Conservation (phyloP, 179 eudicot species). For the Carnegiea gigantea region DNA sequence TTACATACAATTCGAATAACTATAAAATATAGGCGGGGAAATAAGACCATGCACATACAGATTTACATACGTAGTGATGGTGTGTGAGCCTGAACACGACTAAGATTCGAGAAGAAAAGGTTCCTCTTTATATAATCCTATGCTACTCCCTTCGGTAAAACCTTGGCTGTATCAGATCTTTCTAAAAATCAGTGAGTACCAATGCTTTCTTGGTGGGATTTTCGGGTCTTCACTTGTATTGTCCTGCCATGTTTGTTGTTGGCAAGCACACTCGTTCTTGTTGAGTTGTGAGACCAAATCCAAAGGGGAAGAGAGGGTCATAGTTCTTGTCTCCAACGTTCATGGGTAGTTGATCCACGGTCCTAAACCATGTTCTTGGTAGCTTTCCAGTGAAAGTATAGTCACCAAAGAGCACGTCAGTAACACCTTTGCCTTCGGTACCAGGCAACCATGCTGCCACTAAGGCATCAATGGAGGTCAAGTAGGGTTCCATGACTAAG, state of each 20-base stretch:
- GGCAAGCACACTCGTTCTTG: background rate
- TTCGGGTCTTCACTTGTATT: constrained; percentile 14
- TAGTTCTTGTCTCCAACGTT: constrained; percentile 62
- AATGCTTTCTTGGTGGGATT: background rate
- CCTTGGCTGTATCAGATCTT: too few species aligned
- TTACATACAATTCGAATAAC: too few species aligned
- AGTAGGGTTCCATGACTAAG: constrained; percentile 59
- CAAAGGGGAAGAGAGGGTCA: constrained; percentile 76
- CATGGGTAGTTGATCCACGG: constrained; percentile 76
- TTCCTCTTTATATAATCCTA: too few species aligned
- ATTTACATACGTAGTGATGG: too few species aligned
- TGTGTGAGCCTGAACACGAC: too few species aligned
- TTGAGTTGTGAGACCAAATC: constrained; percentile 60
- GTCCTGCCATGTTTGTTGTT: background rate
- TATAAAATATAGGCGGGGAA: too few species aligned
- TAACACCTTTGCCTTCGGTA: constrained; percentile 68
- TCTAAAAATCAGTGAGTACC: too few species aligned
- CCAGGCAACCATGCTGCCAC: constrained; percentile 92
- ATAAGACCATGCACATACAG: too few species aligned
- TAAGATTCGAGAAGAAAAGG: too few species aligned
- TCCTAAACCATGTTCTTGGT: constrained; percentile 65
- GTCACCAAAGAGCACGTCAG: constrained; percentile 73
- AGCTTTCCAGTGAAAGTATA: constrained; percentile 67
- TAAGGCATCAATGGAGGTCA: constrained; percentile 50
- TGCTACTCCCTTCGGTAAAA: too few species aligned